Base-by-base conservation (phyloP, 2,329 filamentous ascomycete genomes). In the Fusarium caatingaense region DNA sequence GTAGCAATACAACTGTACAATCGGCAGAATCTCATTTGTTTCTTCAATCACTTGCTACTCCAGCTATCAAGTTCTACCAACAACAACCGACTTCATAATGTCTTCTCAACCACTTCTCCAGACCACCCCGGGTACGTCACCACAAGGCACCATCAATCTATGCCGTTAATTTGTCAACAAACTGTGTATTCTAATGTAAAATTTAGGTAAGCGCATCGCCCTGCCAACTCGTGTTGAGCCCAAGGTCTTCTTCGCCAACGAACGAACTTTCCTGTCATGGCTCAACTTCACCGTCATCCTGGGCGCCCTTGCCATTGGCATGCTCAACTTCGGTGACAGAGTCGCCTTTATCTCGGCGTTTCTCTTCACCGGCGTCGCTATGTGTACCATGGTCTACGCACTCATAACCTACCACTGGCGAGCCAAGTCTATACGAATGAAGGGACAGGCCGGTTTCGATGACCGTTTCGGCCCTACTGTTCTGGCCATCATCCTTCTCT, bases 161-260 rank as follows among this genome's bases (percentile, higher is more conserved):
- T 44, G 23, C 40, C 32, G 50, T 44, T 25, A 13, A 18, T 18
- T 16, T 15, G 10, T 53, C 8, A 40, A 21, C 20, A n/a, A 21
- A 47, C 23, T 54, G n/a, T 34, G 27, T 28, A 60, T 37, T 60
- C 65, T 74, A 65, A 76, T 66, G 34, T 32, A 30, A 45, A 21
- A 37, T n/a, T 49, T 76, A 97, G 95, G 95, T 88, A 99, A 99
- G 86, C 93, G 95, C 79, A 98, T 99, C 80, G 95, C 96, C 77
- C 93, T 99, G 71, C 96, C 96, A 61, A 98, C 95, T 65, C 94
- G 96, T 74, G 95, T 99, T 82, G 96, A 99, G 83, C 96, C 96
- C 76, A 99, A 99, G 84, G 96, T 99, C 86, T 99, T 98, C 89
- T 99, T 99, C 87, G 96, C 96, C 83, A 99, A 99, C 87, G 96